These are phyloP conservation scores for Aspergillus sp. DNA, from an alignment of 2,329 filamentous ascomycete species.

Conservation along the genomic window DNA sequence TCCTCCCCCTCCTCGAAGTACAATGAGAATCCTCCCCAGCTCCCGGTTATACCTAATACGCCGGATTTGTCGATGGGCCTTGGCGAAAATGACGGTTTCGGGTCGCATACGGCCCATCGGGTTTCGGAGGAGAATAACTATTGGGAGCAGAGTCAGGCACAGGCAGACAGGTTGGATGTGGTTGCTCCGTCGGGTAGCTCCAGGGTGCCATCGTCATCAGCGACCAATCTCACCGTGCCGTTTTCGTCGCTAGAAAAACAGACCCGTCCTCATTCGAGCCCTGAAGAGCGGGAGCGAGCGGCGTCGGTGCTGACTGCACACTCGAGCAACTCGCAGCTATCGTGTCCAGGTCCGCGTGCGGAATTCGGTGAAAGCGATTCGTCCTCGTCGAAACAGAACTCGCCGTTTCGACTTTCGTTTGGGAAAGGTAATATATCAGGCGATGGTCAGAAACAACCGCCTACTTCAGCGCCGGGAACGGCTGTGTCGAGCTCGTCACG, in stretches of 20 bases:
- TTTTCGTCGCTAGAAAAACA: slow-evolving; percentile 20
- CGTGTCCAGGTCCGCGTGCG: slow-evolving; percentile 12
- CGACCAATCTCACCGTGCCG: slow-evolving; percentile 21
- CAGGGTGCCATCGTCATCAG: slow-evolving; percentile 23
- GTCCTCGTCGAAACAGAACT: slow-evolving; percentile 25
- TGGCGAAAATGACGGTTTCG: slow-evolving; percentile 16
- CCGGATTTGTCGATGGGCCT: slow-evolving; percentile 22
- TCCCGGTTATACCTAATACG: slow-evolving; percentile 26
- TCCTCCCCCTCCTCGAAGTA: slow-evolving; percentile 8
- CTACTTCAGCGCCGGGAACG: slow-evolving; percentile 18
- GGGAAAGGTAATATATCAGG: slow-evolving; percentile 23
- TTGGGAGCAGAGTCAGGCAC: slow-evolving; percentile 13
- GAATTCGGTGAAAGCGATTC: slow-evolving; percentile 18
- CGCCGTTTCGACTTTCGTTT: slow-evolving; percentile 31
- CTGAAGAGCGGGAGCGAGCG: slow-evolving; percentile 21
- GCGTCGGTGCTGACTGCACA: slow-evolving; percentile 15
- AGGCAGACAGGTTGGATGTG: slow-evolving; percentile 13
- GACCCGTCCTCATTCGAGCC: slow-evolving; percentile 24
- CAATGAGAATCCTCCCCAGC: slow-evolving; percentile 24
- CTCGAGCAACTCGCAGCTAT: slow-evolving; percentile 21
- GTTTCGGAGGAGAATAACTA: slow-evolving; percentile 9
- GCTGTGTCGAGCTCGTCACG: slow-evolving; percentile 19
- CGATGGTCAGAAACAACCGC: slow-evolving; percentile 23
- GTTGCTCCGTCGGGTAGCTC: slow-evolving; percentile 8
- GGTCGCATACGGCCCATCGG: neutral